These are phyloP conservation scores for Venturia pyrina DNA, from an alignment of 2,329 filamentous ascomycete genomes.

Conservation along the genomic window DNA sequence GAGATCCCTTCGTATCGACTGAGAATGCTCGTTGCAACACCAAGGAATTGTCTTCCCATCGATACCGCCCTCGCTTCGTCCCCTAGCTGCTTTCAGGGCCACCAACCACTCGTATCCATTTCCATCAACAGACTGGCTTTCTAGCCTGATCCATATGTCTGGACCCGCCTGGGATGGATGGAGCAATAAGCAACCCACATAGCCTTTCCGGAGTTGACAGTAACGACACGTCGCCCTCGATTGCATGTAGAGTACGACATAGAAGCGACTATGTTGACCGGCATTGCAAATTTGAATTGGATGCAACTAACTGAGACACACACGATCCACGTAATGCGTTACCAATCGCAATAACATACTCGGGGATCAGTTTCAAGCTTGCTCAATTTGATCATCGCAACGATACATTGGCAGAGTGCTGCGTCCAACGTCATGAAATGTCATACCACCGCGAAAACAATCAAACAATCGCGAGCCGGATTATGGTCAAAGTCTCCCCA, in stretches of 20 bases:
- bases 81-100: background rate
- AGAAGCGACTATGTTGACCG: no score
- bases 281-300: background rate
- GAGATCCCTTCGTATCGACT: background rate
- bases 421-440: background rate
- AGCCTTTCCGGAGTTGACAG: background rate
- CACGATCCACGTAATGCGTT: background rate
- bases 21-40: background rate
- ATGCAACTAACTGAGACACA: background rate
- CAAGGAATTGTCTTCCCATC: background rate
- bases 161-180: background rate
- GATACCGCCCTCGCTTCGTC: background rate
- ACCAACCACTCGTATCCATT: background rate
- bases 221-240: background rate
- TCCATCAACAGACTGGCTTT: background rate
- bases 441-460: background rate
- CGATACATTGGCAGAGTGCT: background rate
- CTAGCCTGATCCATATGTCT: background rate
- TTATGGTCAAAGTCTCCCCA: background rate
- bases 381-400: background rate
- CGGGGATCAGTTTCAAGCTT: background rate
- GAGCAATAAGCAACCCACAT: background rate
- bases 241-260: no score
- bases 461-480: background rate
- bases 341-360: background rate